Conservation (phyloP, 164 flowering plant genomes). For the Macadamia tetraphylla region DNA sequence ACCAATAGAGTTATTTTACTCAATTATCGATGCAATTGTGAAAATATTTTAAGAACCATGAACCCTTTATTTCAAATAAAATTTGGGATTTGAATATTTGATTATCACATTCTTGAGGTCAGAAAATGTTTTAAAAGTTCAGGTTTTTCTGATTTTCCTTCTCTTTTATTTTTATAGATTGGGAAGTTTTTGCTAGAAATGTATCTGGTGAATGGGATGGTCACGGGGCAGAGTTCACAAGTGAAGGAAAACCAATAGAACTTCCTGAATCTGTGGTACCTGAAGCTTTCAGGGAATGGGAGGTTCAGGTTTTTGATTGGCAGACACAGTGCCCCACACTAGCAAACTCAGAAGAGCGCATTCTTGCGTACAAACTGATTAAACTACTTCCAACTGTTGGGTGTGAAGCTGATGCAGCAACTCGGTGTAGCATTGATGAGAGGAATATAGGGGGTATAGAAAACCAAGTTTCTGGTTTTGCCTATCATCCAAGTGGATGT, state of each 20-base stretch:
- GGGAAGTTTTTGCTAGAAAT: constrained; percentile 66
- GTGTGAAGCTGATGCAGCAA: constrained; percentile 99
- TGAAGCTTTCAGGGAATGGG: constrained; percentile 91
- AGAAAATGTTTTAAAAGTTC: not conserved
- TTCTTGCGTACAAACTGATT: constrained; percentile 55
- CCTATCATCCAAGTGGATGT: constrained; percentile 61
- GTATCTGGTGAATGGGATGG: constrained; percentile 99
- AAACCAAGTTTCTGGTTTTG: constrained; percentile 45
- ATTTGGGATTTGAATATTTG: not conserved
- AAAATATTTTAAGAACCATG: not conserved
- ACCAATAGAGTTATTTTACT: too few relatives aligned
- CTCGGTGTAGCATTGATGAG: constrained; percentile 51
- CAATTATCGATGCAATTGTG: too few relatives aligned
- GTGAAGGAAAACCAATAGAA: constrained; percentile 64
- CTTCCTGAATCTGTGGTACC: constrained; percentile 90
- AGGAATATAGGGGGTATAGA: constrained; percentile 44
- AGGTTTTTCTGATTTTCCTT: not conserved
- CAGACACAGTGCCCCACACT: constrained; percentile 95
- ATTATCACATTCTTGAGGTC: not conserved
- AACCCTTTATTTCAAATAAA: not conserved
- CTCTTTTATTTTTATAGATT: constrained; percentile 25
- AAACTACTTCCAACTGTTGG: constrained; percentile 92
- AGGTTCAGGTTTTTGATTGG: constrained; percentile 93
- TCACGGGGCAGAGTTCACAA: constrained; percentile 76
- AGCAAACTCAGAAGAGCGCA: constrained; percentile 34